Evolutionary conservation across 768 basidiomycete species (phyloP).

Genomic region (Rossbeevera mucosa): DNA sequence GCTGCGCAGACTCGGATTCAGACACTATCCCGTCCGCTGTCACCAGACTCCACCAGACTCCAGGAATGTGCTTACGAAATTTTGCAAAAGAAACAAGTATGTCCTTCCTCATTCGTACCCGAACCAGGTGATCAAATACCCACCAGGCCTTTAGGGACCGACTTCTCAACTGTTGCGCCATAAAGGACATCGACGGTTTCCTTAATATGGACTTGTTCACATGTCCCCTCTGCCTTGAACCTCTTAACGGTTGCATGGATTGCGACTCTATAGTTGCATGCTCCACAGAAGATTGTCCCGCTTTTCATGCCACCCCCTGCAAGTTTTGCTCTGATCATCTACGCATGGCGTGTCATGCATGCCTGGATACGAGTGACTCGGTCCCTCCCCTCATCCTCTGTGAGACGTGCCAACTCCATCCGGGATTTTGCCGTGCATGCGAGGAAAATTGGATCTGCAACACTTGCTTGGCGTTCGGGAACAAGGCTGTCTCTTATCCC

Average conservation of each 20-base stretch:
- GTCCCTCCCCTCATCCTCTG: constrained; percentile 8
- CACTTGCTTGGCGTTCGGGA: not conserved
- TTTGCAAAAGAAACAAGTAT: constrained; percentile 6
- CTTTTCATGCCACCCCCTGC: not conserved
- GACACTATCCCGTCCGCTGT: not conserved
- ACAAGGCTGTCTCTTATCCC: not conserved
- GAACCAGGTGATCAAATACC: not conserved
- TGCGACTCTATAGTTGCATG: constrained; percentile 10
- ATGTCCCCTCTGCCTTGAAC: constrained; percentile 6
- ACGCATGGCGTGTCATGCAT: constrained; percentile 4
- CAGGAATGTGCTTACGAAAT: constrained; percentile 5
- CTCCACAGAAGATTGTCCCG: not conserved
- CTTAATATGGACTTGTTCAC: constrained; percentile 10
- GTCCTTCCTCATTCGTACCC: not conserved
- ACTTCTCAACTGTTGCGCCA: not conserved
- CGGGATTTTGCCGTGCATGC: constrained; percentile 3
- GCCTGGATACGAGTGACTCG: not conserved
- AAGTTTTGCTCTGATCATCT: constrained; percentile 3
- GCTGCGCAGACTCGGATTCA: not conserved
- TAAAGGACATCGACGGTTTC: constrained; percentile 2
- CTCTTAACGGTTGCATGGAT: constrained; percentile 4
- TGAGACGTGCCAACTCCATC: not conserved
- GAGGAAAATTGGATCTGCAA: constrained; percentile 1
- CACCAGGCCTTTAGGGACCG: constrained; percentile 10
- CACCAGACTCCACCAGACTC: constrained; percentile 9